phyloP scores from a whole-genome alignment of 225 moss, liverwort and hornwort genomes.

The Pseudoscleropodium purum region DNA sequence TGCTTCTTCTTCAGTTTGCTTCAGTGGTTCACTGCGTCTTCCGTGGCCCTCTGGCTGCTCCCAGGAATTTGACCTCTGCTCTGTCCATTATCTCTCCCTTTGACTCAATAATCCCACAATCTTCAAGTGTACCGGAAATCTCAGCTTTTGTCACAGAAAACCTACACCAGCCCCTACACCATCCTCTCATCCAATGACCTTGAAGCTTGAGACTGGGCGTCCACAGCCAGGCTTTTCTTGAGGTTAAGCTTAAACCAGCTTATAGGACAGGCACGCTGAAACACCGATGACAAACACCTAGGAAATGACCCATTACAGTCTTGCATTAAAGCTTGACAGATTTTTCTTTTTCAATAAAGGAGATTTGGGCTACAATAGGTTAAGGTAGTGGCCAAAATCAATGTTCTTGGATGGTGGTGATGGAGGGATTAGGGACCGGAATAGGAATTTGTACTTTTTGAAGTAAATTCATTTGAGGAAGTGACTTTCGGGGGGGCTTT shows the following conservation, averaged over 20 bases:
- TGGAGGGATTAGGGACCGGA: too few species aligned
- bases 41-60: neutral
- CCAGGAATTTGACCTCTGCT: neutral
- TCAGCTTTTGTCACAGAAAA: neutral
- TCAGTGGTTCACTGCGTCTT: neutral
- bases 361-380: neutral
- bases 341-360: neutral
- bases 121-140: neutral
- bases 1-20: neutral
- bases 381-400: too few species aligned
- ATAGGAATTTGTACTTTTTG: too few species aligned
- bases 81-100: neutral
- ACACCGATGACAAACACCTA: neutral
- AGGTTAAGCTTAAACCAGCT: rapidly evolving
- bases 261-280: neutral
- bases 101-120: neutral
- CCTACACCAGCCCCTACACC: neutral
- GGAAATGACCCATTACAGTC: neutral
- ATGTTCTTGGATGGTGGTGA: too few species aligned
- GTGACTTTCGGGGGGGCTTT: too few species aligned
- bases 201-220: neutral
- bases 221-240: neutral
- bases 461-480: too few species aligned
- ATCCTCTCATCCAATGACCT: neutral
- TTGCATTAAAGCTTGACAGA: neutral